phyloP scores from a whole-genome alignment of 352 stramenopile genomes.

The Elongisporangium anandrum region DNA sequence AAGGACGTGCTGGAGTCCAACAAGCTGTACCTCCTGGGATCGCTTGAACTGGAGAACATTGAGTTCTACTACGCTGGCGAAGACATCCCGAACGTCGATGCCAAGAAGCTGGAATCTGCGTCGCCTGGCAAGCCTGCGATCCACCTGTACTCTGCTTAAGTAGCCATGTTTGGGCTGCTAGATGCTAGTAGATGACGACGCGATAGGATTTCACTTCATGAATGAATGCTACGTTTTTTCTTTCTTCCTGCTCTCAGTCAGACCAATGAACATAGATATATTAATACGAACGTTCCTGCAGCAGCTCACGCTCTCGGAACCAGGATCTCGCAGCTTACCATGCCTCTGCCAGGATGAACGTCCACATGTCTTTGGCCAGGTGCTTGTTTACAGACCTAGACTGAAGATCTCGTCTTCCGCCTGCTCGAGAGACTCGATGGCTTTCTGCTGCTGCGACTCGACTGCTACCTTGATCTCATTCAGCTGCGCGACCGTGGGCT shows the following conservation, averaged over 20 bases:
- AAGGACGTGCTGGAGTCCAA: slow-evolving; percentile 90
- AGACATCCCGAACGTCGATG: slow-evolving; percentile 63
- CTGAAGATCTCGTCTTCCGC: slow-evolving; percentile 77
- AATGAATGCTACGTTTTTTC: background rate
- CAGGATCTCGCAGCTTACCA: background rate
- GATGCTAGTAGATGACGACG: too few relatives aligned
- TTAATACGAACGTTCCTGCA: background rate
- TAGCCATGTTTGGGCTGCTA: too few relatives aligned
- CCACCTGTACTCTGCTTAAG: slow-evolving; percentile 58
- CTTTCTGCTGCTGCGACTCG: slow-evolving; percentile 3
- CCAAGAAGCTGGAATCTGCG: slow-evolving; percentile 82
- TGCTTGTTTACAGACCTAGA: slow-evolving; percentile 47
- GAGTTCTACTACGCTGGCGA: slow-evolving; percentile 80
- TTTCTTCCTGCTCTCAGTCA: background rate
- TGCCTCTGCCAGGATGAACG: background rate
- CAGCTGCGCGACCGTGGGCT: slow-evolving; percentile 24
- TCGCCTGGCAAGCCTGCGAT: slow-evolving; percentile 83
- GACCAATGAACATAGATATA: background rate
- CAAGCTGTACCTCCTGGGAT: slow-evolving; percentile 87
- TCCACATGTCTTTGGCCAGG: background rate
- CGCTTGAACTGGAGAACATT: slow-evolving; percentile 88
- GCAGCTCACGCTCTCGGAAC: background rate
- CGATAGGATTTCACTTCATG: background rate
- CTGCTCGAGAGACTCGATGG: slow-evolving; percentile 2
- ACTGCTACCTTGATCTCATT: slow-evolving; percentile 5